phyloP scores from a whole-genome alignment of 2,329 filamentous ascomycete genomes.

The Byssothecium circinans region DNA sequence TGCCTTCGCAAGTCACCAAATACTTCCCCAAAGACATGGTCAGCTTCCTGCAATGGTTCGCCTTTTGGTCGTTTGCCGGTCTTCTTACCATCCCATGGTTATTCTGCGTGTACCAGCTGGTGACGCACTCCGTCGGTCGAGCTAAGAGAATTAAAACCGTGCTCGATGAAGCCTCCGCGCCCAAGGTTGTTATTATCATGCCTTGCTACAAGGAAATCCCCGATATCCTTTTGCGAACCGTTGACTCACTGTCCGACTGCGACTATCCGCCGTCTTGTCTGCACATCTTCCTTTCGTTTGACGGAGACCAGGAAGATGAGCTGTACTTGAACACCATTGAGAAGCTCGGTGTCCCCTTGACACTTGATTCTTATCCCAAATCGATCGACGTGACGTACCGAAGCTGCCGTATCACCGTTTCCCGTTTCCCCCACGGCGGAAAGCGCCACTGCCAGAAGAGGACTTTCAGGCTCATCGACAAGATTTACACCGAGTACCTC shows the following conservation, averaged over 20 bases:
- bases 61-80: slow-evolving; percentile 88
- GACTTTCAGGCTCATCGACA: slow-evolving; percentile 91
- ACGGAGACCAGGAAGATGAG: slow-evolving; percentile 86
- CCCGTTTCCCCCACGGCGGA: slow-evolving; percentile 87
- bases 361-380: slow-evolving; percentile 75
- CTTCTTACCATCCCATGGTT: slow-evolving; percentile 88
- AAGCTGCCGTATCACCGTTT: slow-evolving; percentile 82
- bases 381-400: slow-evolving; percentile 90
- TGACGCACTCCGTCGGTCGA: slow-evolving; percentile 82
- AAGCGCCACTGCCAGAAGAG: slow-evolving; percentile 93
- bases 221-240: slow-evolving; percentile 77
- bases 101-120: slow-evolving; percentile 87
- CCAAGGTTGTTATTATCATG: slow-evolving; percentile 96
- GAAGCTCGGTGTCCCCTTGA: slow-evolving; percentile 78
- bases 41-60: slow-evolving; percentile 82
- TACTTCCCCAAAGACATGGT: slow-evolving; percentile 74
- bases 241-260: slow-evolving; percentile 90
- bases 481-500: slow-evolving; percentile 84
- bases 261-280: slow-evolving; percentile 92
- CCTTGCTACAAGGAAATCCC: slow-evolving; percentile 93
- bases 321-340: slow-evolving; percentile 85
- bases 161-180: slow-evolving; percentile 80
- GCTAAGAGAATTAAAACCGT: slow-evolving; percentile 80
- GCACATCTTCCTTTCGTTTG: slow-evolving; percentile 93
- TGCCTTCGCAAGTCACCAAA: slow-evolving; percentile 70